Percentiles rank a stretch among this genome's conserved stretches.
Conservation (phyloP, 441 rosid species). For the Flueggea neowawraea region DNA sequence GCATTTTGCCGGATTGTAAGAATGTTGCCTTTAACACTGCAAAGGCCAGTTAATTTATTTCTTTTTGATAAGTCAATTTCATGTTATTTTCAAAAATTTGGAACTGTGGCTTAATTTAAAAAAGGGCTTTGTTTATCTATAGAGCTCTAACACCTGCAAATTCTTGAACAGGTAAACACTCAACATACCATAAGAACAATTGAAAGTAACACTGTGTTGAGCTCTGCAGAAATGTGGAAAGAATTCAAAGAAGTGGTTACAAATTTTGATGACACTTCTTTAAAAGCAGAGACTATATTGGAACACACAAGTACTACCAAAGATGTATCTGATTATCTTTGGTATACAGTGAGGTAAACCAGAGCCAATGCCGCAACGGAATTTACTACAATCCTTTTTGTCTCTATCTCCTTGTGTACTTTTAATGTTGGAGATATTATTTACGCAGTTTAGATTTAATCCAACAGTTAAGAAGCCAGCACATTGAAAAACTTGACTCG, state of each 20-base stretch:
- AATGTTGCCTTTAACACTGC: conserved; percentile 67
- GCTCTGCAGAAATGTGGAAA: conserved; percentile 40
- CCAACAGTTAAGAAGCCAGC: too few species aligned
- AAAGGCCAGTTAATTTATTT: conserved; percentile 34
- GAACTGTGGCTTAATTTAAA: too few species aligned
- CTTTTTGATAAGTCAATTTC: neutral
- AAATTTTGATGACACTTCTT: conserved; percentile 33
- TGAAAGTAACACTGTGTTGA: conserved; percentile 15
- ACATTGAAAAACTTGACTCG: too few species aligned
- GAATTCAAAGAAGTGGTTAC: conserved; percentile 53
- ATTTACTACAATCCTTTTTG: neutral
- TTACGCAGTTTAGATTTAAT: too few species aligned
- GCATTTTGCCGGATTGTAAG: conserved; percentile 79
- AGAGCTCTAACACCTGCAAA: neutral
- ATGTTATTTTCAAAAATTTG: too few species aligned
- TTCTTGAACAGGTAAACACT: conserved; percentile 46
- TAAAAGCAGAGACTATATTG: conserved; percentile 46
- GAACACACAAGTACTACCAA: conserved; percentile 69
- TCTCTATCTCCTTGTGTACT: too few species aligned
- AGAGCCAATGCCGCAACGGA: neutral
- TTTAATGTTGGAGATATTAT: too few species aligned
- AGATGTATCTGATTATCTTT: conserved; percentile 81
- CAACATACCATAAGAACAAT: conserved; percentile 49
- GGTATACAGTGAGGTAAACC: conserved; percentile 69
- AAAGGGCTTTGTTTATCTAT: too few species aligned